A percentile compares a stretch with the other conserved stretches of the same genome.
Evolutionary conservation across 1,139 yeast genomes (phyloP).

Genomic region (Saccharomyces hybrid): DNA sequence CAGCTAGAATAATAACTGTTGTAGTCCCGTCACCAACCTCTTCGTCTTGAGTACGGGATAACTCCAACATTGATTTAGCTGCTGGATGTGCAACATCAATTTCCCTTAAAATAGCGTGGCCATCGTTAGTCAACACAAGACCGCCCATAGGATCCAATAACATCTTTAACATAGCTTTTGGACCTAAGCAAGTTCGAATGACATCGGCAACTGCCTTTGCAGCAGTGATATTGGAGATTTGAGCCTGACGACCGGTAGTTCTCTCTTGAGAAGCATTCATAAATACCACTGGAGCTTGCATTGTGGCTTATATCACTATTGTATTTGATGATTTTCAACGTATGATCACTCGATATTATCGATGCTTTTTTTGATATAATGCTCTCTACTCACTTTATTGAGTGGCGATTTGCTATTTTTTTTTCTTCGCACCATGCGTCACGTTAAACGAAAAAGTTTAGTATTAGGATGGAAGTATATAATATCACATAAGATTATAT

Average conservation of each 20-base stretch:
- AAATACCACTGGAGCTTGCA: constrained; percentile 73
- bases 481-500: not conserved
- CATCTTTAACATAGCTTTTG: constrained; percentile 98
- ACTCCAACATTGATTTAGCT: constrained; percentile 96
- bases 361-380: not conserved
- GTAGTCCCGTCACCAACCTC: constrained; percentile 99
- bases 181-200: constrained; percentile 97
- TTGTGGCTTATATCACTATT: constrained; percentile 22
- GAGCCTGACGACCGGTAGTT: constrained; percentile 96
- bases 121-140: constrained; percentile 93
- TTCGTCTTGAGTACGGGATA: constrained; percentile 96
- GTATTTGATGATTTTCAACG: not conserved
- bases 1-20: constrained; percentile 89
- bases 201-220: constrained; percentile 98
- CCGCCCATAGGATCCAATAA: constrained; percentile 98
- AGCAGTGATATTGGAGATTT: constrained; percentile 91
- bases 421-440: not conserved
- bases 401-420: not conserved
- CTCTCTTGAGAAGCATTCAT: constrained; percentile 86
- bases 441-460: not conserved
- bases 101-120: constrained; percentile 87
- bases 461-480: not conserved
- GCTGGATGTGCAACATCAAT: constrained; percentile 96
- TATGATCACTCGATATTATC: not conserved
- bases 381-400: not conserved